These are phyloP conservation scores for Pythium chondricola DNA, from an alignment of 352 stramenopile species.

Conservation along the genomic window DNA sequence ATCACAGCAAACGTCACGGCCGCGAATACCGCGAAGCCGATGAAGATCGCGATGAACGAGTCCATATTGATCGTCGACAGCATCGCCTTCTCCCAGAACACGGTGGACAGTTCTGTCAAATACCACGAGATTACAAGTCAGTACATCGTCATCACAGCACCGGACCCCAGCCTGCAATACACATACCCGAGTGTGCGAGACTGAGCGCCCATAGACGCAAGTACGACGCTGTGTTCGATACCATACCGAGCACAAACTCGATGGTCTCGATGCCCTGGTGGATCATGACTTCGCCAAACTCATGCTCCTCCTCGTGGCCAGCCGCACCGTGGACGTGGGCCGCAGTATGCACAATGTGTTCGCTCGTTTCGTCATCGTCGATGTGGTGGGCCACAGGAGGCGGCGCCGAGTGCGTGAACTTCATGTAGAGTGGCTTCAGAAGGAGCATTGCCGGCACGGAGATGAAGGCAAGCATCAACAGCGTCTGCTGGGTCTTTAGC, in stretches of 20 bases:
- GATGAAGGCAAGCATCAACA: slow-evolving; percentile 93
- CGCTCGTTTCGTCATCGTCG: slow-evolving; percentile 70
- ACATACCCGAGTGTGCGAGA: slow-evolving; percentile 93
- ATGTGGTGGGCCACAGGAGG: slow-evolving; percentile 57
- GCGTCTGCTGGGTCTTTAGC: slow-evolving; percentile 77
- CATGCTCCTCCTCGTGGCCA: slow-evolving; percentile 75
- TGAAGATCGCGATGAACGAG: slow-evolving; percentile 95
- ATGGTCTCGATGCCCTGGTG: slow-evolving; percentile 99
- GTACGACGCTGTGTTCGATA: slow-evolving; percentile 99
- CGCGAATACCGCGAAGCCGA: slow-evolving; percentile 91
- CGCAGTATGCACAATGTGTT: slow-evolving; percentile 37
- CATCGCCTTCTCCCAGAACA: slow-evolving; percentile 99
- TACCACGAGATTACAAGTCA: no score
- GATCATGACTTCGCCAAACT: slow-evolving; percentile 97
- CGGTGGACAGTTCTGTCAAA: slow-evolving; percentile 65
- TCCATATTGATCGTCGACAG: slow-evolving; percentile 95
- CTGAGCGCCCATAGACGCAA: slow-evolving; percentile 98
- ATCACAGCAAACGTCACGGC: slow-evolving; percentile 96
- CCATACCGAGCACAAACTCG: slow-evolving; percentile 99
- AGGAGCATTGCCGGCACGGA: slow-evolving; percentile 96
- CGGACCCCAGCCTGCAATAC: neutral
- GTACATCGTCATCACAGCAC: neutral
- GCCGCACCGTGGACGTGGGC: slow-evolving; percentile 19
- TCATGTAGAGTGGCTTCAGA: slow-evolving; percentile 92
- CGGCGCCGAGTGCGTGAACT: slow-evolving; percentile 55